Evolutionary conservation across 2,329 filamentous ascomycete genomes (phyloP), one percentile per base, ranked within the genome.

Genomic region (Ilyonectria sp.): DNA sequence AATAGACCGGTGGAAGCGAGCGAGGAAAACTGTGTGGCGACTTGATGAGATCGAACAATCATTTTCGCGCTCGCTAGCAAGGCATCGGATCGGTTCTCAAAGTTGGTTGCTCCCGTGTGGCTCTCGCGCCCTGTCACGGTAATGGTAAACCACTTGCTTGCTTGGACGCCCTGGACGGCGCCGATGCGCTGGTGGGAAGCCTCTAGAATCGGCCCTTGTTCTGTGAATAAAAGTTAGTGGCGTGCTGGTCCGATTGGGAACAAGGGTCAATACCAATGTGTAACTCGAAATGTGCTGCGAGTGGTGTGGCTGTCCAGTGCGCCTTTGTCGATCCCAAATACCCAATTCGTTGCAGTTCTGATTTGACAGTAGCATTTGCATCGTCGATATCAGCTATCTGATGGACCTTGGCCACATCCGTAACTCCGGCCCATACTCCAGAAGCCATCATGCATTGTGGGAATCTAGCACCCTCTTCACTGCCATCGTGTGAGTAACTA

Each of bases 381-480:
- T 90, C 85, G 93, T 89, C 2, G 90, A 93, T 84, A 58, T 82
- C 83, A n/a, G 26, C 29, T 11, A 31, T 31, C 9, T 10, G 29
- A 78, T 90, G 90, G 26, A 90, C 91, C 13, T 67, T 73, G 26
- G 90, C 85, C 1, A 93, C 81, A 0, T 90, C 81, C 13, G 94
- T 91, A 3, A 83, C 83, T 46, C 86, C 91, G 0, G 92, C 89
- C 92, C 92, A 94, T 19, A 94, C 92, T 2, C 91, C 92, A 0
- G 91, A 93, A 0, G 90, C 84, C 11, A 91, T 82, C 89, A 93
- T 94, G 40, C 89, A 91, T 63, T 90, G 89, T 1, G 92, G 92
- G 70, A 94, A 94, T 0, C 92, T 86, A 1, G 92, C 92, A 6
- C 92, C 92, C 81, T 95, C 93, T 81, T 95, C 93, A 75, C 89